Evolutionary conservation across 768 basidiomycete species (phyloP).

Genomic region (Trametes elegans): DNA sequence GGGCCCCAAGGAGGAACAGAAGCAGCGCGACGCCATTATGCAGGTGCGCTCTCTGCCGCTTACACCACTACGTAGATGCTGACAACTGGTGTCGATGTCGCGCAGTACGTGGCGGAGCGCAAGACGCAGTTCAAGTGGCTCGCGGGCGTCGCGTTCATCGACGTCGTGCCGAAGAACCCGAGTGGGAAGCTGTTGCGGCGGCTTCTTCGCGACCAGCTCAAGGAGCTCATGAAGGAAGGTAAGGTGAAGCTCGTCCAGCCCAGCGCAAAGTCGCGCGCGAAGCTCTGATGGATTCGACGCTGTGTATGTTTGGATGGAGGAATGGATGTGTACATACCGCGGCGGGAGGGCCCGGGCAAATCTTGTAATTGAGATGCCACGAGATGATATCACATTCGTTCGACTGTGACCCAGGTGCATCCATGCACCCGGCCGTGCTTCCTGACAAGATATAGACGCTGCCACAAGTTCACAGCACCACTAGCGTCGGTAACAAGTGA

Average conservation of each 20-base stretch:
- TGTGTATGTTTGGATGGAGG: not conserved
- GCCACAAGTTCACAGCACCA: too few relatives aligned
- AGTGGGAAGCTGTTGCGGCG: constrained; percentile 33
- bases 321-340: too few relatives aligned
- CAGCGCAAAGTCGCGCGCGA: constrained; percentile 10
- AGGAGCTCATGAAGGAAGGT: constrained; percentile 16
- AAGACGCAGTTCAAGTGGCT: constrained; percentile 38
- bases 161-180: constrained; percentile 33
- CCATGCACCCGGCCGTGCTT: too few relatives aligned
- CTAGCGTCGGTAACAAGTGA: too few relatives aligned
- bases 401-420: too few relatives aligned
- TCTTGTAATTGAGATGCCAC: too few relatives aligned
- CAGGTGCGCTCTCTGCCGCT: constrained; percentile 43
- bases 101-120: constrained; percentile 31
- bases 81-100: not conserved
- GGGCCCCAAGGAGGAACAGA: constrained; percentile 33
- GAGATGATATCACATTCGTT: too few relatives aligned
- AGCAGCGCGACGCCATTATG: constrained; percentile 45
- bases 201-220: constrained; percentile 27
- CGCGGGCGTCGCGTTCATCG: constrained; percentile 38
- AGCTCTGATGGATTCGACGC: constrained; percentile 6
- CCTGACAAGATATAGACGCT: too few relatives aligned
- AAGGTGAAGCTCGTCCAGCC: constrained; percentile 4
- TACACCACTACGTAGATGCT: not conserved
- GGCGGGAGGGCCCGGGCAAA: too few relatives aligned